Percentiles rank a stretch among this genome's conserved stretches.
Evolutionary conservation across 768 basidiomycete species (phyloP).

Genomic region (Mycena leptocephala): DNA sequence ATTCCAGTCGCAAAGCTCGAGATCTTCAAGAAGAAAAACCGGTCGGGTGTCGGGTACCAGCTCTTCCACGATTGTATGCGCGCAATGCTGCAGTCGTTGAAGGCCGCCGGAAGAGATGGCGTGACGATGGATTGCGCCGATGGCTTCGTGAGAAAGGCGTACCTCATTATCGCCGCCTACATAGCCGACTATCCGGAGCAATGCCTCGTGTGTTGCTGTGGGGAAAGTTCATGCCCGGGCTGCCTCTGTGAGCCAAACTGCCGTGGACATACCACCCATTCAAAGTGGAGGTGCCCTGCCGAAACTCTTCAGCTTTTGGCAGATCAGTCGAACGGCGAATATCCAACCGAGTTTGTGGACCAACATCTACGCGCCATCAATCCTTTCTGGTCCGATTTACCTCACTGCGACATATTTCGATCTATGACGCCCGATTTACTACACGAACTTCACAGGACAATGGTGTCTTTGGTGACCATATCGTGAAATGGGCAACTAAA

Average conservation of each 20-base stretch:
- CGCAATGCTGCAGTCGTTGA: too few species aligned
- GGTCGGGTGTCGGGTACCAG: too few species aligned
- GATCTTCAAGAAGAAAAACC: too few species aligned
- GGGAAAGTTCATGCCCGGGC: too few species aligned
- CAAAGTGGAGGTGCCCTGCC: not conserved
- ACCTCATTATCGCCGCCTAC: not conserved
- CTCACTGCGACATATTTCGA: too few species aligned
- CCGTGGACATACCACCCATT: too few species aligned
- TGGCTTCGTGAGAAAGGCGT: constrained; percentile 36
- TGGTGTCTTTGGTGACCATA: not conserved
- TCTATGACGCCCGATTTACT: not conserved
- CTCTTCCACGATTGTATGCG: too few species aligned
- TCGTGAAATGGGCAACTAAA: not conserved
- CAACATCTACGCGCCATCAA: not conserved
- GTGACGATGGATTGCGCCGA: too few species aligned
- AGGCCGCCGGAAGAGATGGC: too few species aligned
- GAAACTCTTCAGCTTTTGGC: not conserved
- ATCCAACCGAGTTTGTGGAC: not conserved
- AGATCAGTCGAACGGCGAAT: not conserved
- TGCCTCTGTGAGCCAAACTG: too few species aligned
- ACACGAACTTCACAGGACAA: not conserved
- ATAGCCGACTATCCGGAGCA: not conserved
- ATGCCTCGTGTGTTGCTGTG: too few species aligned
- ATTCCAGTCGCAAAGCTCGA: too few species aligned
- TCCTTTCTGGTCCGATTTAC: not conserved